phyloP scores from a whole-genome alignment of 2,329 filamentous ascomycete species.

The Fonsecaea monophora region DNA sequence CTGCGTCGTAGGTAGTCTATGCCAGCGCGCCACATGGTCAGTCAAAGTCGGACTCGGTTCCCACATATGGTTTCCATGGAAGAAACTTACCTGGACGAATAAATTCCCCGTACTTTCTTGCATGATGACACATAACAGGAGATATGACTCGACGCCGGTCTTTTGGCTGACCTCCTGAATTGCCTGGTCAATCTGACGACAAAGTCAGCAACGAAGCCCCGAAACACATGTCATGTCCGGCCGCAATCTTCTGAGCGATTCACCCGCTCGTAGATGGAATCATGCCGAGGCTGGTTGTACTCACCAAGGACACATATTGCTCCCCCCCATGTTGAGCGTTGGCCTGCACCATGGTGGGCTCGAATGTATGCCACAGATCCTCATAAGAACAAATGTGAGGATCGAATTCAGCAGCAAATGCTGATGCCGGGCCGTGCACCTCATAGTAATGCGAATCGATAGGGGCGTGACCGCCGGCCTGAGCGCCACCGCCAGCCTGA shows the following conservation, averaged over 20 bases:
- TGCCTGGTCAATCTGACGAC: neutral
- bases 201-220: neutral
- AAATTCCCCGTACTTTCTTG: constrained; percentile 13
- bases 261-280: neutral
- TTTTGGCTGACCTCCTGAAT: neutral
- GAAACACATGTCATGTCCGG: neutral
- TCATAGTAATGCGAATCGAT: neutral
- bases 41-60: too few relatives aligned
- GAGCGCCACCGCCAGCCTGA: too few relatives aligned
- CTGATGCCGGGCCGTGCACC: neutral
- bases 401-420: neutral
- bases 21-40: too few relatives aligned
- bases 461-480: neutral
- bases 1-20: neutral
- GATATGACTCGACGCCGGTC: neutral
- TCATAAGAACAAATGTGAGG: neutral
- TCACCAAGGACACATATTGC: neutral
- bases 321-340: neutral
- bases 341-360: neutral
- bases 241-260: neutral
- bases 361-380: neutral
- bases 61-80: neutral
- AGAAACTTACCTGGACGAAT: neutral
- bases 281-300: neutral
- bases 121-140: constrained; percentile 6